phyloP scores from a whole-genome alignment of 2,329 filamentous ascomycete genomes.

The Furcasterigmium sp. region DNA sequence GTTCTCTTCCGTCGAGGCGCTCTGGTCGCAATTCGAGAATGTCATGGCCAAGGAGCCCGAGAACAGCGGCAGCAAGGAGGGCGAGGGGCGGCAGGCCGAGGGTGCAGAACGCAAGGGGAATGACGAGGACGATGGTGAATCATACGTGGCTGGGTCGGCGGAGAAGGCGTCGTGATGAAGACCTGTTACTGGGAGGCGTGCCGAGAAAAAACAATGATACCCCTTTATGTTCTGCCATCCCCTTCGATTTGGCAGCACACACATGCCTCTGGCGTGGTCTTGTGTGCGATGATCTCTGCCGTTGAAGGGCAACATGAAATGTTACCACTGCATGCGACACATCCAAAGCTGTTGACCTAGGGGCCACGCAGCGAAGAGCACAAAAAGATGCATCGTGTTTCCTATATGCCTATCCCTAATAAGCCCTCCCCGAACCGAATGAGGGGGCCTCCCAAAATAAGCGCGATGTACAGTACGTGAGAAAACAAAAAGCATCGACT shows the following conservation, averaged over 20 bases:
- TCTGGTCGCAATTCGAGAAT: slow-evolving; percentile 96
- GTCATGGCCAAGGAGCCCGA: slow-evolving; percentile 76
- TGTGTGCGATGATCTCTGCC: too few species aligned
- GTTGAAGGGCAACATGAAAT: too few species aligned
- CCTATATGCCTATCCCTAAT: neutral
- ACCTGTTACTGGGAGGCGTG: neutral
- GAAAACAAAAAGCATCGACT: neutral
- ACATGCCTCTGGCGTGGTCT: too few species aligned
- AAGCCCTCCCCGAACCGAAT: neutral
- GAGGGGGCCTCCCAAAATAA: neutral
- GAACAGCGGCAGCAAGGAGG: slow-evolving; percentile 15
- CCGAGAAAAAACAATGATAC: slow-evolving; percentile 1
- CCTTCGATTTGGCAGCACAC: too few species aligned
- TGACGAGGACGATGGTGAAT: slow-evolving; percentile 16
- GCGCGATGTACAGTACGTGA: neutral
- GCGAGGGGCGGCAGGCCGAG: slow-evolving; percentile 18
- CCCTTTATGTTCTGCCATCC: neutral
- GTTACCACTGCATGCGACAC: too few species aligned
- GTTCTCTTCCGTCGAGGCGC: slow-evolving; percentile 90
- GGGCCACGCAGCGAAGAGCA: too few species aligned
- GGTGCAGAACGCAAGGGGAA: slow-evolving; percentile 18
- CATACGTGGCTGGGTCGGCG: neutral
- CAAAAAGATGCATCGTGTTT: neutral
- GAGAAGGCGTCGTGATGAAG: neutral
- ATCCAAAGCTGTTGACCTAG: too few species aligned